Percentiles rank a stretch among this genome's conserved stretches.
phyloP scores from a whole-genome alignment of 1,284 basidiomycete species.

The Papiliotrema laurentii region DNA sequence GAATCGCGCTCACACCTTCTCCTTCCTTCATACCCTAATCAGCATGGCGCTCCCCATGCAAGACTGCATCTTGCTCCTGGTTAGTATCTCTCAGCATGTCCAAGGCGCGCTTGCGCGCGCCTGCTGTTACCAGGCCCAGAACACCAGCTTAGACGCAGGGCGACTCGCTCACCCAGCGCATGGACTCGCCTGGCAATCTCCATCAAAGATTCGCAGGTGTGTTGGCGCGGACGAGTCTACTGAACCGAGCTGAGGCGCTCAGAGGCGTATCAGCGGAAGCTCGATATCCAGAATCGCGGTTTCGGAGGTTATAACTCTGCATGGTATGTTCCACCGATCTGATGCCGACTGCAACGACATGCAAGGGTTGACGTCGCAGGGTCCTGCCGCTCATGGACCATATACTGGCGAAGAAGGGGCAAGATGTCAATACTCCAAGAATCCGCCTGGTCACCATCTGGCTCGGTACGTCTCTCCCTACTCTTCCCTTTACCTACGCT shows the following conservation, averaged over 20 bases:
- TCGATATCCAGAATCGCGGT: conserved; percentile 37
- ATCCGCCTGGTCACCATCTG: conserved; percentile 37
- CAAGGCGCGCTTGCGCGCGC: too few relatives aligned
- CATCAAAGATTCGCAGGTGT: conserved; percentile 16
- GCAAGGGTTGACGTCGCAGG: conserved; percentile 5
- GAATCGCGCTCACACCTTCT: too few relatives aligned
- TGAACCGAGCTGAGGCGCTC: too few relatives aligned
- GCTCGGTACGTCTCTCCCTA: conserved; percentile 32
- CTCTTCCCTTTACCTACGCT: not conserved
- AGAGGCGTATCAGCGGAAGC: conserved; percentile 31
- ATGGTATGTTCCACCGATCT: conserved; percentile 10
- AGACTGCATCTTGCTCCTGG: conserved; percentile 26
- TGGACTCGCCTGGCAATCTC: conserved; percentile 17
- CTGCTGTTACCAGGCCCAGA: too few relatives aligned
- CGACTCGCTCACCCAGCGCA: conserved; percentile 14
- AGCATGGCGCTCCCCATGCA: conserved; percentile 25
- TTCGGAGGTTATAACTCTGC: conserved; percentile 34
- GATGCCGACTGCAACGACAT: too few relatives aligned
- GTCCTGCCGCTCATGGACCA: conserved; percentile 18
- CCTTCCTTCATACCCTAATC: too few relatives aligned
- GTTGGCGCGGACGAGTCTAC: conserved; percentile 6
- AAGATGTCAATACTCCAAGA: conserved; percentile 7
- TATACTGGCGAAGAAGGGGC: conserved; percentile 31
- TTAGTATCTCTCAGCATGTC: conserved; percentile 5
- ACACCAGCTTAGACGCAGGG: conserved; percentile 6